Evolutionary conservation across 495 filamentous ascomycete genomes (phyloP), one percentile per base, ranked within the genome.

Genomic region (Polyplosphaeria fusca): DNA sequence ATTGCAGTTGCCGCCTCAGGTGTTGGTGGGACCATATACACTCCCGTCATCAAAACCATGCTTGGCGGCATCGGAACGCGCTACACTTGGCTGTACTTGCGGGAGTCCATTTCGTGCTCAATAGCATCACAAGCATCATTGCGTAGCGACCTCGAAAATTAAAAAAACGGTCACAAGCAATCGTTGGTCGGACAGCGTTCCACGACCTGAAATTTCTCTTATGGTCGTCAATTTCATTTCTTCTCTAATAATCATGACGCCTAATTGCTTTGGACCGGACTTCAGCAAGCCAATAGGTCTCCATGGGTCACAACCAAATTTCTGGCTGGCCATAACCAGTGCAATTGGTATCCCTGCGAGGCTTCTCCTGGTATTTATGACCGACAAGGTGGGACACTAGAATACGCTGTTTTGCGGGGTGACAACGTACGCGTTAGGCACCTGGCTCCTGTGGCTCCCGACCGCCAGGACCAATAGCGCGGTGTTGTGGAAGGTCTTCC

Each of bases 111-210:
- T 12, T 27, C 30, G 35, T 22, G 7, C n/a, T 47, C 2, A 24
- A 19, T 5, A 42, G 13, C 9, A 27, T 32, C 1, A 24, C 30
- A 9, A 49, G 32, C 32, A 16, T 16, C 11, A 20, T 57, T 23
- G 53, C 53, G 4, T 32, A 48, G 28, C 43, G 23, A 13, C 43
- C 53, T 14, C 43, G 53, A 41, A 57, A 57, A 23, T 48, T 48
- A 30, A 37, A 48, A 22, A 41, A 26, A 22, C 53, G 44, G 3
- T n/a, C 41, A 16, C 42, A 37, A 35, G 22, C n/a, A n/a, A n/a
- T n/a, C n/a, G n/a, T n/a, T n/a, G n/a, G 14, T 35, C 14, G 7
- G 30, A 7, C 30, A 39, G 13, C 4, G 19, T 43, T 11, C 20
- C 16, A 23, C 35, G 50, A 2, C 54, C 54, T 5, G 30, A 47